These are phyloP conservation scores for Agastache rugosa DNA, from an alignment of 257 asterid species.

Conservation along the genomic window DNA sequence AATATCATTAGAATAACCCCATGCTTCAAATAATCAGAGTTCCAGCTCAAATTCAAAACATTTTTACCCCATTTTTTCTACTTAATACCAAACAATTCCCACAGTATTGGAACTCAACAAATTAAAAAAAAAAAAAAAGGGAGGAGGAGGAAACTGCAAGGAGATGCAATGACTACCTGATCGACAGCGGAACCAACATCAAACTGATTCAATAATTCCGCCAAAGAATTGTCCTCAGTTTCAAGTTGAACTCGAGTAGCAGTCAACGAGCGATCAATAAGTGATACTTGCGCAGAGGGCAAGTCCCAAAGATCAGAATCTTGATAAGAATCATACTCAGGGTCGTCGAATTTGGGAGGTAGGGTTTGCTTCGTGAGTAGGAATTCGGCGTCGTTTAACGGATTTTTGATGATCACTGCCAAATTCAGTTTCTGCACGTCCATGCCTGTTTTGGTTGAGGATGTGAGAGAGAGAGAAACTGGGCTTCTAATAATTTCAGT, in stretches of 20 bases:
- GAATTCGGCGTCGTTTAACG: constrained; percentile 53
- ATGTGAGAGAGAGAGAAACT: neutral
- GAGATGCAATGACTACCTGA: constrained; percentile 51
- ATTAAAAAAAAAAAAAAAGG: neutral
- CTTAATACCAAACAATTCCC: neutral
- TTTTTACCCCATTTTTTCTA: neutral
- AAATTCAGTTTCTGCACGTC: constrained; percentile 49
- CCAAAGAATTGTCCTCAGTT: constrained; percentile 43
- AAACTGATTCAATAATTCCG: constrained; percentile 46
- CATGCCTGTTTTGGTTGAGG: constrained; percentile 44
- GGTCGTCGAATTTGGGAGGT: constrained; percentile 77
- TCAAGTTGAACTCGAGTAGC: constrained; percentile 37
- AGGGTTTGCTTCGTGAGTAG: constrained; percentile 70
- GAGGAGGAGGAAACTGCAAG: neutral
- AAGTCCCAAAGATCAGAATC: constrained; percentile 95
- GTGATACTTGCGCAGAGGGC: constrained; percentile 62
- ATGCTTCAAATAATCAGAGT: neutral
- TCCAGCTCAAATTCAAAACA: neutral
- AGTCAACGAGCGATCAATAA: constrained; percentile 28
- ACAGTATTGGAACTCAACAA: neutral
- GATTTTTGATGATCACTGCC: constrained; percentile 68
- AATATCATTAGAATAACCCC: neutral
- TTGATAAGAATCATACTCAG: constrained; percentile 72
- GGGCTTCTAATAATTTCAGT: neutral
- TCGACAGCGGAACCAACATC: constrained; percentile 67